Conservation (phyloP, 2,329 filamentous ascomycete genomes). For the Penicillium fuscoglaucum region DNA sequence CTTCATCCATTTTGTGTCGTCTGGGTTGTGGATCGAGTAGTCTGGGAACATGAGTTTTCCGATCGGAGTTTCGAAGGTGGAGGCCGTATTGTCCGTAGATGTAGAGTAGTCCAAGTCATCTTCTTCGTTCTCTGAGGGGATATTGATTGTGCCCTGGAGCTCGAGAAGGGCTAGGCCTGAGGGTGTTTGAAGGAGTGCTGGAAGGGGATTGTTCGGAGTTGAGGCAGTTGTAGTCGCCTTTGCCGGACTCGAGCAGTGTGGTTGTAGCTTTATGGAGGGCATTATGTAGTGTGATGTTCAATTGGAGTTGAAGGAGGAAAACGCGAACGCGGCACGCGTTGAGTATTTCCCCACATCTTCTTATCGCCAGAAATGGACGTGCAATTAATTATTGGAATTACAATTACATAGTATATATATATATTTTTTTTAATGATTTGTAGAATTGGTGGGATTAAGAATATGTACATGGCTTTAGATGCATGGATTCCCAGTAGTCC, state of each 20-base stretch:
- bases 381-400: background rate
- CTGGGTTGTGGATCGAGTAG: constrained; percentile 57
- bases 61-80: constrained; percentile 53
- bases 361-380: background rate
- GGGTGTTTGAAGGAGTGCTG: constrained; percentile 81
- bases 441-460: background rate
- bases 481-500: background rate
- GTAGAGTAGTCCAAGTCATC: constrained; percentile 30
- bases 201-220: constrained; percentile 60
- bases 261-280: constrained; percentile 46
- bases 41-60: constrained; percentile 78
- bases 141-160: constrained; percentile 86
- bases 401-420: background rate
- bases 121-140: constrained; percentile 51
- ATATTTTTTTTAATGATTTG: background rate
- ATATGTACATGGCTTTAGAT: background rate
- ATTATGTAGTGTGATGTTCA: constrained; percentile 19
- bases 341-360: constrained; percentile 15
- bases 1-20: constrained; percentile 80
- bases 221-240: constrained; percentile 2
- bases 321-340: constrained; percentile 23
- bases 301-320: background rate
- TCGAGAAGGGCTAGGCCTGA: constrained; percentile 86
- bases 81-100: constrained; percentile 10
- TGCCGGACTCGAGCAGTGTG: constrained; percentile 19